Conservation (phyloP, 208 protist species). For the Trypanosoma vivax region DNA sequence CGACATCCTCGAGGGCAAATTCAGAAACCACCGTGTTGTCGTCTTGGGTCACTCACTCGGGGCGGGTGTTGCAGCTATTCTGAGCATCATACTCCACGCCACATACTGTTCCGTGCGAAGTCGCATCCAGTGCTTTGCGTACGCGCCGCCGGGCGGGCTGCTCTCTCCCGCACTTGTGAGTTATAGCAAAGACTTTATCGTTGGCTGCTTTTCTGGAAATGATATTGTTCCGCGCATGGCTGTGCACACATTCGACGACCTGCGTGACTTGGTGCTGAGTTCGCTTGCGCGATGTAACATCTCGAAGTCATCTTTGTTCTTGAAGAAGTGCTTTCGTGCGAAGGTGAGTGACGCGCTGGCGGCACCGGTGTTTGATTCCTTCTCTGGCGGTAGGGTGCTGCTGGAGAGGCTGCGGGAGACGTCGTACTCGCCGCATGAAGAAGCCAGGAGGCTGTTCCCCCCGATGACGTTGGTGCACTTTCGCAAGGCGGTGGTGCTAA, state of each 20-base stretch:
- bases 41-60: conserved; percentile 85
- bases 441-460: conserved; percentile 41
- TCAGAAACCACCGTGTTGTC: conserved; percentile 35
- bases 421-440: conserved; percentile 13
- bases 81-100: conserved; percentile 61
- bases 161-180: conserved; percentile 58
- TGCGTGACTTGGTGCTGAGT: conserved; percentile 74
- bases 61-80: conserved; percentile 64
- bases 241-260: conserved; percentile 67
- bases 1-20: conserved; percentile 30
- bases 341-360: conserved; percentile 23
- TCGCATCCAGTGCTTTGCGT: conserved; percentile 69
- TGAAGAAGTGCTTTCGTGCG: conserved; percentile 33
- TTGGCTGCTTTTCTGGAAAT: conserved; percentile 63
- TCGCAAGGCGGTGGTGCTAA: conserved; percentile 40
- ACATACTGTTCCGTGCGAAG: conserved; percentile 29
- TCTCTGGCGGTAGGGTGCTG: conserved; percentile 24
- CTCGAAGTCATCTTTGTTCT: conserved; percentile 62
- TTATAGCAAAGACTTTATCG: conserved; percentile 57
- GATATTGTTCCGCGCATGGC: conserved; percentile 78
- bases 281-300: conserved; percentile 40
- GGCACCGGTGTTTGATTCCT: conserved; percentile 8
- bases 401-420: conserved; percentile 29
- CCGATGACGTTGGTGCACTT: conserved; percentile 66
- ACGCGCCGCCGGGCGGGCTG: conserved; percentile 70